Base-by-base conservation (phyloP, 140 eudicot genomes). In the Stevia rebaudiana region DNA sequence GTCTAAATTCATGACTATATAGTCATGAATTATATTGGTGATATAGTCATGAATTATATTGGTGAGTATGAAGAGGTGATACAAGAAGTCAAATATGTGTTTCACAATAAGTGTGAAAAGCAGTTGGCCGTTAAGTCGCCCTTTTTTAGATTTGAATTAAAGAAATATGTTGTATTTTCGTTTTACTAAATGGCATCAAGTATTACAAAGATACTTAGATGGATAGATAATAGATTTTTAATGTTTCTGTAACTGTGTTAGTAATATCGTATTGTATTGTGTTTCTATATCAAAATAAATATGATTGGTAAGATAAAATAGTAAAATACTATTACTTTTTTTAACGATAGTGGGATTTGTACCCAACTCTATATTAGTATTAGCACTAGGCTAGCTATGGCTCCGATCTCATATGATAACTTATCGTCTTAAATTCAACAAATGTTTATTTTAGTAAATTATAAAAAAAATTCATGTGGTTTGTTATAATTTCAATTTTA, bases 121-220 rank as follows among this genome's bases (percentile, higher is more conserved):
- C 37, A 12, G 64, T 68, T 75, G 75, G 68, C 79, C 79, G 60
- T 65, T 60, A 60, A 62, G 79, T 75, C 70, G 36, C 75, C 79
- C 79, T 74, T 48, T 57, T 67, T 50, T 47, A 8, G 28, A 58
- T 54, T 28, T 1, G 33, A 28, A 1, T 28, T 73, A 13, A 59
- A 67, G 70, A 50, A 50, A 48, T 30, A 50, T 58, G 58, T 49
- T 49, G 41, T 55, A 12, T 42, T 59, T 16, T 40, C 12, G 18
- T 28, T 49, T 24, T 49, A 2, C n/a, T 1, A 48, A 57, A 58
- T 25, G 25, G 74, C 63, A 56, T 74, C 69, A 59, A 67, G 79
- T 67, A 49, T 67, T 48, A 19, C 12, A 58, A 74, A 66, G 48
- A 59, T 67, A 67, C 74, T 67, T 50, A 3, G 69, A 74, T 74